These are phyloP conservation scores for Sclerotinia borealis DNA, from an alignment of 2,329 filamentous ascomycete species.

Conservation along the genomic window DNA sequence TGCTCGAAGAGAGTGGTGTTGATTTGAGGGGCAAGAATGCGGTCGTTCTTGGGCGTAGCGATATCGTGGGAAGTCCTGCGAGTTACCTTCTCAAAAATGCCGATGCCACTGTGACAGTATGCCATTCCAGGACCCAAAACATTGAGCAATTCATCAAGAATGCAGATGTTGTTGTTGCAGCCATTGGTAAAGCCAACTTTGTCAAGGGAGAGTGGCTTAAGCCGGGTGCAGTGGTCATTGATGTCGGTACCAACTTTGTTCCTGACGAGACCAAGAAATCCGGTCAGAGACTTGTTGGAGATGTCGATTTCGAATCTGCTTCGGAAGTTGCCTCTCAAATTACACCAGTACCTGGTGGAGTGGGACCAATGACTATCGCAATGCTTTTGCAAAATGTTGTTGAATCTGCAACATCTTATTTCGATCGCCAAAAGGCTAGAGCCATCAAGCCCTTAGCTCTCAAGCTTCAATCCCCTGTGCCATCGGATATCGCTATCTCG, in stretches of 20 bases:
- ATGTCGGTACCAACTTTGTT: constrained; percentile 96
- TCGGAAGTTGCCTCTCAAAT: constrained; percentile 83
- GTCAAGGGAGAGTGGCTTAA: constrained; percentile 96
- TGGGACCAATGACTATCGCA: constrained; percentile 97
- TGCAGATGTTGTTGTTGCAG: constrained; percentile 86
- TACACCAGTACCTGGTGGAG: constrained; percentile 92
- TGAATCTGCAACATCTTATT: constrained; percentile 73
- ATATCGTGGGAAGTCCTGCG: constrained; percentile 95
- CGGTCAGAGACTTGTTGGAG: constrained; percentile 84
- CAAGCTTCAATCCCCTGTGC: constrained; percentile 72
- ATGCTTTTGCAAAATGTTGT: constrained; percentile 97
- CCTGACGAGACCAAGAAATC: constrained; percentile 86
- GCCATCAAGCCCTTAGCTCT: constrained; percentile 78
- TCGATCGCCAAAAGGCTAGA: constrained; percentile 75
- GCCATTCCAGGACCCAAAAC: constrained; percentile 80
- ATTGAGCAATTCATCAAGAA: constrained; percentile 68
- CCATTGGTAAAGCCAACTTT: constrained; percentile 81
- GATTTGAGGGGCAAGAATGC: constrained; percentile 85
- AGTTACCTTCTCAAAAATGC: constrained; percentile 94
- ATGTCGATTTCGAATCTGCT: constrained; percentile 87
- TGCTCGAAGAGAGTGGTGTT: constrained; percentile 78
- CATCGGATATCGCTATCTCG: constrained; percentile 93
- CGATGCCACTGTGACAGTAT: constrained; percentile 93
- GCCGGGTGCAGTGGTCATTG: constrained; percentile 89
- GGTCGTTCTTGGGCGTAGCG: constrained; percentile 88